Evolutionary conservation across 768 basidiomycete species (phyloP).

Genomic region (Mycena rosella): DNA sequence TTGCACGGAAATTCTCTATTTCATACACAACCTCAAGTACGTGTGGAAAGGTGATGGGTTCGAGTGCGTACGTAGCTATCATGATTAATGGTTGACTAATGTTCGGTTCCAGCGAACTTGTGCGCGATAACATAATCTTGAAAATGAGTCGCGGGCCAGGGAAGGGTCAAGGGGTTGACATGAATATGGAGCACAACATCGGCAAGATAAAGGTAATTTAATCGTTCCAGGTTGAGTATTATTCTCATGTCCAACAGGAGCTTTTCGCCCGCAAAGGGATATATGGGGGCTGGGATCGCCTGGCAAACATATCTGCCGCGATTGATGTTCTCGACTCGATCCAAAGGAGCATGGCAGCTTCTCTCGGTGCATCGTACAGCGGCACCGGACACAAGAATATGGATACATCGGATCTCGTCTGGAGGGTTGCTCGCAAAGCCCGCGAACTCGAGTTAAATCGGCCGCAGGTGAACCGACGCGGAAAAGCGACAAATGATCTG

Average conservation of each 20-base stretch:
- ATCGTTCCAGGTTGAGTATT: background rate
- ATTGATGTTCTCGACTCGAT: slow-evolving; percentile 43
- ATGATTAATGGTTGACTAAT: background rate
- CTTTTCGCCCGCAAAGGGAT: slow-evolving; percentile 46
- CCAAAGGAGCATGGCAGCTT: slow-evolving; percentile 42
- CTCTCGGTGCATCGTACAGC: slow-evolving; percentile 42
- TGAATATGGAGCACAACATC: too few species aligned
- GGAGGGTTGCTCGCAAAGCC: slow-evolving; percentile 41
- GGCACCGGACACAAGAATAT: slow-evolving; percentile 41
- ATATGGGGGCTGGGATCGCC: slow-evolving; percentile 45
- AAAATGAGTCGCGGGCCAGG: too few species aligned
- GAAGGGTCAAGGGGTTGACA: too few species aligned
- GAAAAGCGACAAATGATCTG: slow-evolving; percentile 4
- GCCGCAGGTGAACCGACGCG: background rate
- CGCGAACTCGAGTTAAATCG: slow-evolving; percentile 31
- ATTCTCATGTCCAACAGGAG: slow-evolving; percentile 9
- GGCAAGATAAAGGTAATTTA: slow-evolving; percentile 44
- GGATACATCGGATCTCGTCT: slow-evolving; percentile 37
- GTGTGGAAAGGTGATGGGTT: slow-evolving; percentile 50
- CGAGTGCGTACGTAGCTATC: slow-evolving; percentile 34
- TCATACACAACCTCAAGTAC: slow-evolving; percentile 45
- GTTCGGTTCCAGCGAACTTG: too few species aligned
- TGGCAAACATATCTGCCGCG: slow-evolving; percentile 48
- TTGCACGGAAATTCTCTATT: slow-evolving; percentile 45
- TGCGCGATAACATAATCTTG: too few species aligned